Conservation (phyloP, 129 eudicot species). For the Mikania micrantha region DNA sequence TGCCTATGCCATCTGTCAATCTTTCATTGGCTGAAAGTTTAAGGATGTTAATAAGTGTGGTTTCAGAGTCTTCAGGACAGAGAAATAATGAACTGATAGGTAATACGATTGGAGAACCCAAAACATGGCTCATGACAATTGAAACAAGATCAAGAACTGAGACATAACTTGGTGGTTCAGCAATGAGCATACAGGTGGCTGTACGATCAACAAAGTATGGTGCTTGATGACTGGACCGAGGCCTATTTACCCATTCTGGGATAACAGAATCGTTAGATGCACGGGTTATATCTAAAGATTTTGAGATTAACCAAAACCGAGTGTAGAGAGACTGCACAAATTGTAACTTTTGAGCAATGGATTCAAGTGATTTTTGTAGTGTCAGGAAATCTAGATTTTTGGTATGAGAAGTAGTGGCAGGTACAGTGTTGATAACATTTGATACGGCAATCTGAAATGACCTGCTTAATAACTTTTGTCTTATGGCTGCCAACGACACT, state of each 20-base stretch:
- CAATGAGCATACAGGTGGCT: constrained; percentile 50
- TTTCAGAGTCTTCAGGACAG: constrained; percentile 66
- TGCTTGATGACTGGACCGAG: constrained; percentile 56
- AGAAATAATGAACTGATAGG: constrained; percentile 64
- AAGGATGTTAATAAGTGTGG: constrained; percentile 53
- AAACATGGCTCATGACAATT: constrained; percentile 64
- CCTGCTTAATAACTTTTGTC: constrained; percentile 45
- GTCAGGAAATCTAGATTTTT: constrained; percentile 33
- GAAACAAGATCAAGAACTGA: constrained; percentile 64
- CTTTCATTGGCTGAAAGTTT: constrained; percentile 56
- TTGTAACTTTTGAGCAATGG: constrained; percentile 58
- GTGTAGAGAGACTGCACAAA: constrained; percentile 69
- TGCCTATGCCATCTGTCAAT: constrained; percentile 30
- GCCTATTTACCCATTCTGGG: constrained; percentile 63
- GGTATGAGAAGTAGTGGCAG: constrained; percentile 27
- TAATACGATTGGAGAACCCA: constrained; percentile 71
- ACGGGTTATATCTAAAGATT: constrained; percentile 64
- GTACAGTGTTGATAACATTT: constrained; percentile 44
- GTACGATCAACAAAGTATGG: constrained; percentile 58
- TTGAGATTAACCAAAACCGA: constrained; percentile 68
- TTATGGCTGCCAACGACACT: constrained; percentile 46
- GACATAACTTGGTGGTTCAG: constrained; percentile 79
- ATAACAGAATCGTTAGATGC: constrained; percentile 45
- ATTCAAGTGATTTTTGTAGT: constrained; percentile 36
- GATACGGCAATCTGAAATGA: constrained; percentile 82